Percentiles rank a stretch among this genome's conserved stretches.
These are phyloP conservation scores for Taphrina flavorubra DNA, from an alignment of 1,139 yeast species.

Conservation along the genomic window DNA sequence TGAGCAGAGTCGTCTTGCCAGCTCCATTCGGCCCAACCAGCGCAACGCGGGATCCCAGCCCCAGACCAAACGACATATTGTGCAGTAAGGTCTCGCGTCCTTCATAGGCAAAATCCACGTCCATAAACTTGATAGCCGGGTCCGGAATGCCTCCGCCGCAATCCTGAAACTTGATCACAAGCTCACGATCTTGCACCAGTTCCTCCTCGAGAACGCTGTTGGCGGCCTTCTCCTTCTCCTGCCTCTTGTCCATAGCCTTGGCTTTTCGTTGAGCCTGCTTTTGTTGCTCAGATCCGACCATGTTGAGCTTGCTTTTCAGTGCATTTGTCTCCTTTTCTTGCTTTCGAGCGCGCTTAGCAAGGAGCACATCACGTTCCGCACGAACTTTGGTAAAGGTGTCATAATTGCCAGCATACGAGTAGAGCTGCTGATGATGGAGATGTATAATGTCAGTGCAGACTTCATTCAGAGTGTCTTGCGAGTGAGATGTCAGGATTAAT, in stretches of 20 bases:
- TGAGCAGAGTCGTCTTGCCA: slow-evolving; percentile 94
- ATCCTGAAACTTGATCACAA: slow-evolving; percentile 90
- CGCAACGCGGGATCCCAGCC: slow-evolving; percentile 98
- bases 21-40: slow-evolving; percentile 99
- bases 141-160: slow-evolving; percentile 94
- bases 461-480: slow-evolving; percentile 99
- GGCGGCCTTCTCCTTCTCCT: slow-evolving; percentile 91
- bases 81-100: slow-evolving; percentile 77
- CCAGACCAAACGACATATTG: slow-evolving; percentile 93
- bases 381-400: slow-evolving; percentile 96
- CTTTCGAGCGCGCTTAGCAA: slow-evolving; percentile 94
- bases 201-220: slow-evolving; percentile 68
- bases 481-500: slow-evolving; percentile 92
- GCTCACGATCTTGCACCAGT: slow-evolving; percentile 90
- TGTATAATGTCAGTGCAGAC: slow-evolving; percentile 98
- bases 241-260: slow-evolving; percentile 91
- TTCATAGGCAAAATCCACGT: slow-evolving; percentile 76
- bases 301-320: slow-evolving; percentile 97
- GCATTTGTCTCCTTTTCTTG: slow-evolving; percentile 99
- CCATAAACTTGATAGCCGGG: slow-evolving; percentile 96
- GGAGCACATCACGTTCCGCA: slow-evolving; percentile 90
- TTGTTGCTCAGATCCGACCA: slow-evolving; percentile 99
- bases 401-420: slow-evolving; percentile 95
- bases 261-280: slow-evolving; percentile 99
- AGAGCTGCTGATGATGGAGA: slow-evolving; percentile 77